Conservation (phyloP, 306 rosid genomes). For the Inga oerstediana region DNA sequence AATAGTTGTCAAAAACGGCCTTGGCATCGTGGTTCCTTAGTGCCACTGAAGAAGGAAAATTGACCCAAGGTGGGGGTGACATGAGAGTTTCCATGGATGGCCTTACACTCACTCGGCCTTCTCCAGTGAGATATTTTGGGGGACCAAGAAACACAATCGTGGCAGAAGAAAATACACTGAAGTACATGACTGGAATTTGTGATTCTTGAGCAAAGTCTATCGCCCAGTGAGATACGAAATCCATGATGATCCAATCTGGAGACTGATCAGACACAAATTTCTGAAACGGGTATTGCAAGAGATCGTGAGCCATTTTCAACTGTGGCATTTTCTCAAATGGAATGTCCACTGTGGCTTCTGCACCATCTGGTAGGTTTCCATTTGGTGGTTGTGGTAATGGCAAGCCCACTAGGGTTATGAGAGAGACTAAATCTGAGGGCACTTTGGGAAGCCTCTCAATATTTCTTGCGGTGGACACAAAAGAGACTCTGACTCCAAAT, state of each 20-base stretch:
- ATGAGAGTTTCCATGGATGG: neutral
- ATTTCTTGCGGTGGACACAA: neutral
- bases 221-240: neutral
- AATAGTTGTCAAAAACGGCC: too few relatives aligned
- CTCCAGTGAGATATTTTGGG: neutral
- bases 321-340: slow-evolving; percentile 29
- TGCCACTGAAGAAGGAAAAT: neutral
- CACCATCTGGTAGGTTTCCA: slow-evolving; percentile 29
- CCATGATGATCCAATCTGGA: neutral
- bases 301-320: slow-evolving; percentile 21
- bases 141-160: neutral
- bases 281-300: neutral
- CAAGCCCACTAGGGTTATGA: neutral
- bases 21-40: neutral
- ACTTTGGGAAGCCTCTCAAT: neutral
- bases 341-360: slow-evolving; percentile 36
- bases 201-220: neutral
- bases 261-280: neutral
- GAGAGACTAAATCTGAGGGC: neutral
- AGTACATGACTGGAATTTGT: neutral
- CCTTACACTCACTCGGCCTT: neutral
- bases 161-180: neutral
- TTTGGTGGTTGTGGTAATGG: neutral
- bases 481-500: slow-evolving; percentile 27
- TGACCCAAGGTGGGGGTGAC: neutral